Conservation (phyloP, 305 asterid species). For the Fraxinus ornus region DNA sequence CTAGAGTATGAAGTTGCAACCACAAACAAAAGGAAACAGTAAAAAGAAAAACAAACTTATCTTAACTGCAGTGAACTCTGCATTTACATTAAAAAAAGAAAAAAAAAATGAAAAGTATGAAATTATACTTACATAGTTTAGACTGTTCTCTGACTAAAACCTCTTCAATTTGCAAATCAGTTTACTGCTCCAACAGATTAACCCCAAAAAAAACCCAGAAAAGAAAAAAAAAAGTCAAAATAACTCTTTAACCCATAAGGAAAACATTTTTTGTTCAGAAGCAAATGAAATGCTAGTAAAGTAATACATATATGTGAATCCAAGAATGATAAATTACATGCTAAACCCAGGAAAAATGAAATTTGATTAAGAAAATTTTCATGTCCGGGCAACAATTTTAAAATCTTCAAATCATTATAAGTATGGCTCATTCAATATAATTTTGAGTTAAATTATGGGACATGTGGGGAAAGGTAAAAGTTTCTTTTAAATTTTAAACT, state of each 20-base stretch:
- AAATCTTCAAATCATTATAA: conserved; percentile 23
- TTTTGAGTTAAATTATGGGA: conserved; percentile 3
- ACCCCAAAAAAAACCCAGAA: not conserved
- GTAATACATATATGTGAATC: not conserved
- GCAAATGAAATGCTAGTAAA: not conserved
- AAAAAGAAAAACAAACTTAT: not conserved
- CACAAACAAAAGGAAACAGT: conserved; percentile 9
- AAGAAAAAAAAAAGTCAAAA: not conserved
- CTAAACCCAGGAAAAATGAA: conserved; percentile 28
- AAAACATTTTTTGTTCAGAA: not conserved
- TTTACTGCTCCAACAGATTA: not conserved
- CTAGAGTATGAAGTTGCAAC: not conserved
- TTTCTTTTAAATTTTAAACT: conserved; percentile 23
- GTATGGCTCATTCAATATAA: conserved; percentile 3
- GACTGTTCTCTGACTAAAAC: conserved; percentile 20
- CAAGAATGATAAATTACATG: not conserved
- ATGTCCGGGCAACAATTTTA: conserved; percentile 35
- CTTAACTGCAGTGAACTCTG: conserved; percentile 9
- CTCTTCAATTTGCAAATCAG: conserved; percentile 2
- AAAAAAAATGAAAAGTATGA: not conserved
- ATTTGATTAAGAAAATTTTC: conserved; percentile 36
- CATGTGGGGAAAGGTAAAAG: conserved; percentile 30
- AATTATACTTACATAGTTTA: conserved; percentile 28
- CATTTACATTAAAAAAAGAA: not conserved
- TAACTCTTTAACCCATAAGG: not conserved